These are phyloP conservation scores for Penicillium ochrochloron DNA, from an alignment of 495 filamentous ascomycete genomes.

Conservation along the genomic window DNA sequence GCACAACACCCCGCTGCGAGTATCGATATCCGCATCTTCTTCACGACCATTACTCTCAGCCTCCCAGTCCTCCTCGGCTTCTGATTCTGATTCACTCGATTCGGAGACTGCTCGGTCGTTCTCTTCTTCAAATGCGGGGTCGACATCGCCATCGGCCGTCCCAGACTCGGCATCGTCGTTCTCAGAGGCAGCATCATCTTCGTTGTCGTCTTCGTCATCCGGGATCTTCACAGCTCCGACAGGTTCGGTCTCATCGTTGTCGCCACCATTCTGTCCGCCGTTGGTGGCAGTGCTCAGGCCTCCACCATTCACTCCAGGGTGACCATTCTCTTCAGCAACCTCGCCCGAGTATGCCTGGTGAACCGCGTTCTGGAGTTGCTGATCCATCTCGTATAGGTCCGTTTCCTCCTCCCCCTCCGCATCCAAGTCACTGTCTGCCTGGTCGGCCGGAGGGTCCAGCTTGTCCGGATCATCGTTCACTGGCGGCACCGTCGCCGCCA, in stretches of 20 bases:
- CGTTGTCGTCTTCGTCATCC: constrained; percentile 36
- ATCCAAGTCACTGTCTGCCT: constrained; percentile 56
- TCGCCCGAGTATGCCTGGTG: constrained; percentile 60
- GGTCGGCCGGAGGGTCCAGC: constrained; percentile 39
- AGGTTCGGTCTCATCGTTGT: constrained; percentile 59
- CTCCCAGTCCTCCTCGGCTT: constrained; percentile 70
- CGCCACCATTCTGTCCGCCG: constrained; percentile 45
- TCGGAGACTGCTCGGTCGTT: constrained; percentile 54
- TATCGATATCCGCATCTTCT: constrained; percentile 70
- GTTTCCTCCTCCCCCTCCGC: constrained; percentile 58
- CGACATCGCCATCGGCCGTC: constrained; percentile 48
- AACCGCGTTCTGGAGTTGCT: constrained; percentile 54
- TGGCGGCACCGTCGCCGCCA: constrained; percentile 55
- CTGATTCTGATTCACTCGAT: constrained; percentile 67
- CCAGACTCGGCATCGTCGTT: constrained; percentile 43
- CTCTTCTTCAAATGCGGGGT: constrained; percentile 46
- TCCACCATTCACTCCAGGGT: constrained; percentile 44
- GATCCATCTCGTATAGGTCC: constrained; percentile 53
- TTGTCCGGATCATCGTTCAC: constrained; percentile 44
- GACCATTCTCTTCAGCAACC: constrained; percentile 47
- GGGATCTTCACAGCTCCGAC: constrained; percentile 79
- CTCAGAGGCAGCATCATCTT: constrained; percentile 45
- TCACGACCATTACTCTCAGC: constrained; percentile 65
- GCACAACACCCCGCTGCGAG: constrained; percentile 63
- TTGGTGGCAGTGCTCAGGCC: constrained; percentile 24